Conservation (phyloP, 139 green algal genomes). For the Ettlia oleoabundans region DNA sequence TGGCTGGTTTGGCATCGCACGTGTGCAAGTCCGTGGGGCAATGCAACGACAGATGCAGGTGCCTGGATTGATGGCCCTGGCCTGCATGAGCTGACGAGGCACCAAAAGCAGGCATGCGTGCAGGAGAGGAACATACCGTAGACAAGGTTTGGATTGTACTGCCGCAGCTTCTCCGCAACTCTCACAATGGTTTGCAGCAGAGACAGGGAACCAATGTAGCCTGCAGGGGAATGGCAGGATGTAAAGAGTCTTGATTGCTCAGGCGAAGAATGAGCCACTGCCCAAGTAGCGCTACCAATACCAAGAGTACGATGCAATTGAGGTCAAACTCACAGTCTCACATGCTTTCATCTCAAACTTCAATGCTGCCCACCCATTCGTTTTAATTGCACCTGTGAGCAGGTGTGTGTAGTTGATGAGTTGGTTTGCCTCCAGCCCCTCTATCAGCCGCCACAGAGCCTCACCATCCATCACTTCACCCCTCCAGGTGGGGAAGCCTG, state of each 20-base stretch:
- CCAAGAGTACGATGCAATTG: too few species aligned
- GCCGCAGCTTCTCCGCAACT: conserved; percentile 65
- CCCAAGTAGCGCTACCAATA: too few species aligned
- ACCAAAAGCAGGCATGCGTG: too few species aligned
- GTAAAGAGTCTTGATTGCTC: neutral
- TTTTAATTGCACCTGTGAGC: conserved; percentile 76
- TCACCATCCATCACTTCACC: conserved; percentile 76
- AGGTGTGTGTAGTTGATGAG: conserved; percentile 86
- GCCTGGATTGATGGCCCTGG: neutral
- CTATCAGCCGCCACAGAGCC: conserved; percentile 68
- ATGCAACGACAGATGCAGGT: neutral
- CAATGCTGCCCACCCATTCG: neutral
- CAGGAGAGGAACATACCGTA: conserved; percentile 75
- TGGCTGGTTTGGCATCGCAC: too few species aligned
- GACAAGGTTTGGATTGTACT: conserved; percentile 67
- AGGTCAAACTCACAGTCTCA: neutral
- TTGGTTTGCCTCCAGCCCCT: conserved; percentile 90
- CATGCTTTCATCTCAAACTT: too few species aligned
- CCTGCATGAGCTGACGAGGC: too few species aligned
- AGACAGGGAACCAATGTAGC: conserved; percentile 88
- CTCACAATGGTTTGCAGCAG: conserved; percentile 76
- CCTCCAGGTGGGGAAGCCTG: conserved; percentile 74
- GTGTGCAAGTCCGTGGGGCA: too few species aligned
- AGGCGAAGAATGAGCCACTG: too few species aligned
- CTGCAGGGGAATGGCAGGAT: conserved; percentile 46